A percentile compares a stretch with the other conserved stretches of the same genome.
phyloP scores from a whole-genome alignment of 805 yeast genomes.

The Teunomyces aglyptinius region DNA sequence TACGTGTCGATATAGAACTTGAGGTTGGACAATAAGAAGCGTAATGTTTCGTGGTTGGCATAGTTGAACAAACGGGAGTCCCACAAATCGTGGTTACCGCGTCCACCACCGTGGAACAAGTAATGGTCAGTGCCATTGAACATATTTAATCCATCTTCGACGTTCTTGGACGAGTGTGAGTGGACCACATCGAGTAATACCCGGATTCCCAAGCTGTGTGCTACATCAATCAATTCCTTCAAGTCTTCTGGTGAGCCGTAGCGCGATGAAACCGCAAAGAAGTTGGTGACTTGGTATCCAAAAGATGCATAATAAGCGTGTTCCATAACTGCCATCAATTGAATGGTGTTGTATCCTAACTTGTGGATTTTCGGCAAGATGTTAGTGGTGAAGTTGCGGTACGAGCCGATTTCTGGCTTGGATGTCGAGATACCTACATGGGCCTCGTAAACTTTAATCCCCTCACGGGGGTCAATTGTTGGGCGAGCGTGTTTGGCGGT shows the following conservation, averaged over 20 bases:
- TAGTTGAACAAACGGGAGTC: slow-evolving; percentile 94
- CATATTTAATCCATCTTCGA: slow-evolving; percentile 86
- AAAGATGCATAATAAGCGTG: slow-evolving; percentile 98
- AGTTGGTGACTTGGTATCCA: slow-evolving; percentile 95
- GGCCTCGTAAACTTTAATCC: slow-evolving; percentile 84
- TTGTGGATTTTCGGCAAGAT: slow-evolving; percentile 81
- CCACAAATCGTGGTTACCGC: slow-evolving; percentile 91
- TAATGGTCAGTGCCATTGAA: slow-evolving; percentile 96
- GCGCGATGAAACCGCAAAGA: slow-evolving; percentile 86
- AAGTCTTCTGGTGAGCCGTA: slow-evolving; percentile 95
- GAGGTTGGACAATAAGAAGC: slow-evolving; percentile 81
- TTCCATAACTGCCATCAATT: slow-evolving; percentile 97
- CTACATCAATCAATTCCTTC: slow-evolving; percentile 85
- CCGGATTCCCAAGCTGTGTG: slow-evolving; percentile 82
- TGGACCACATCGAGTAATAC: slow-evolving; percentile 92
- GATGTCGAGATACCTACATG: slow-evolving; percentile 94
- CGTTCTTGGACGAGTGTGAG: slow-evolving; percentile 94
- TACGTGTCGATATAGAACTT: slow-evolving; percentile 81
- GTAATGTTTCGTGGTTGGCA: slow-evolving; percentile 84
- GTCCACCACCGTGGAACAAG: slow-evolving; percentile 88
- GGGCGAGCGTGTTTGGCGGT: slow-evolving; percentile 68
- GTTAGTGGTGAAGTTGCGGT: slow-evolving; percentile 77
- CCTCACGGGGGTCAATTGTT: slow-evolving; percentile 32
- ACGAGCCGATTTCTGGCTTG: slow-evolving; percentile 80
- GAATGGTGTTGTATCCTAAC: slow-evolving; percentile 89